Conservation (phyloP, 768 basidiomycete genomes). For the Filobasidium floriforme region DNA sequence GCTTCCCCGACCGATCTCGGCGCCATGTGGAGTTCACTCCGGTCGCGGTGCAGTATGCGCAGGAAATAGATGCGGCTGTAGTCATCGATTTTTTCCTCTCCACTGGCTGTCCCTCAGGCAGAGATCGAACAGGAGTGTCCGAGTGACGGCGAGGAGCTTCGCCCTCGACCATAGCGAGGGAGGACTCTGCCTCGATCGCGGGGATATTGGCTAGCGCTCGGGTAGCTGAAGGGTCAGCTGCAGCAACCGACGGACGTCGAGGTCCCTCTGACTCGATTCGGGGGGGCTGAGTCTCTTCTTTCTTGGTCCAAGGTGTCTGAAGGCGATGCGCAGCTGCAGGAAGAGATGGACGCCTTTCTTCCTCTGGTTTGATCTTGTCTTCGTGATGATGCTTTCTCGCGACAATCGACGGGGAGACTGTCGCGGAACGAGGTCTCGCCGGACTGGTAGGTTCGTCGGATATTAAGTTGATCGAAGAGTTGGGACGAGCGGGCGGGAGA, state of each 20-base stretch:
- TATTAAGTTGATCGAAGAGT: background rate
- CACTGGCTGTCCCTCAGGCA: background rate
- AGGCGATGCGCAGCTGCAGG: background rate
- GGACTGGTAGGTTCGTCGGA: background rate
- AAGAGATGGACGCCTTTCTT: background rate
- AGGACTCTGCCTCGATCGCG: background rate
- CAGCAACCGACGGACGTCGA: background rate
- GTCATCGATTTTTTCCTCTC: background rate
- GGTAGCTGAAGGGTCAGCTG: background rate
- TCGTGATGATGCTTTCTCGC: background rate
- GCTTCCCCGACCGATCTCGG: conserved; percentile 19
- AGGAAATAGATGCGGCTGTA: conserved; percentile 3
- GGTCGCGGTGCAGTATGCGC: conserved; percentile 22
- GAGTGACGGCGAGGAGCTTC: background rate
- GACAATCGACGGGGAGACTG: background rate
- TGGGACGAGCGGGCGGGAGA: background rate
- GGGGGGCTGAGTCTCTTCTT: background rate
- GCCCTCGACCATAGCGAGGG: background rate
- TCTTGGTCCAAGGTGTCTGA: background rate
- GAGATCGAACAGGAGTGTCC: no score
- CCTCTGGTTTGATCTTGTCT: background rate
- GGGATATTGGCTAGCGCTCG: conserved; percentile 3
- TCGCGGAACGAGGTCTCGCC: background rate
- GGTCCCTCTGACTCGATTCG: background rate
- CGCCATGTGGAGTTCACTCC: conserved; percentile 21